phyloP scores from a whole-genome alignment of 2,329 filamentous ascomycete genomes.

The Colletotrichum filicis region DNA sequence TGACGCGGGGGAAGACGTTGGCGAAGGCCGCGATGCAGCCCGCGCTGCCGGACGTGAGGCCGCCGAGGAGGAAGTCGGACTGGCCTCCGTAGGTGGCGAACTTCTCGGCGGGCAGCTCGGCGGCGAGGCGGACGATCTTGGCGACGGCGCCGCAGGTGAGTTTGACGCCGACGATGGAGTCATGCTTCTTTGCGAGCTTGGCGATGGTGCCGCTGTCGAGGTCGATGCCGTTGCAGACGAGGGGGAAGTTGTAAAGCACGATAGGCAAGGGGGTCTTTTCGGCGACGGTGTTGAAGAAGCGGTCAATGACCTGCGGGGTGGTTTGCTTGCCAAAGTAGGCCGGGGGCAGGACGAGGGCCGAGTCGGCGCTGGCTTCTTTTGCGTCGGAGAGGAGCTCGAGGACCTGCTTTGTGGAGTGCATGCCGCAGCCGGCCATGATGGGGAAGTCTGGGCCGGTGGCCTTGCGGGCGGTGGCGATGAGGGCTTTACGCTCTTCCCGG shows the following conservation, averaged over 20 bases:
- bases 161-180: conserved; percentile 72
- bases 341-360: conserved; percentile 69
- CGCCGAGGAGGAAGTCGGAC: conserved; percentile 76
- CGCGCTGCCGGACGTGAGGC: conserved; percentile 66
- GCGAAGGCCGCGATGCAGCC: conserved; percentile 73
- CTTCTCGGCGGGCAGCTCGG: conserved; percentile 59
- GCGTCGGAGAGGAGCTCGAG: conserved; percentile 70
- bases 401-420: conserved; percentile 72
- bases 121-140: conserved; percentile 72
- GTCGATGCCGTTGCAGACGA: conserved; percentile 75
- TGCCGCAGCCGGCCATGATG: conserved; percentile 72
- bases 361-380: conserved; percentile 69
- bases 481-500: conserved; percentile 65
- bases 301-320: conserved; percentile 64
- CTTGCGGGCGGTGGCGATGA: conserved; percentile 66
- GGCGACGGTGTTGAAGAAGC: conserved; percentile 70
- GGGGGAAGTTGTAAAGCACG: conserved; percentile 77
- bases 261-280: conserved; percentile 64
- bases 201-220: conserved; percentile 72
- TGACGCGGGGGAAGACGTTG: conserved; percentile 69
- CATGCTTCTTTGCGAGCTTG: conserved; percentile 57
- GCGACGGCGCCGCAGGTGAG: conserved; percentile 77
- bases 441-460: conserved; percentile 65
- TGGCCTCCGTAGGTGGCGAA: conserved; percentile 80
- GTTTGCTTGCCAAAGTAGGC: conserved; percentile 75